A percentile compares a stretch with the other conserved stretches of the same genome.
Evolutionary conservation across 768 basidiomycete genomes (phyloP).

Genomic region (Leccinum imitatum): DNA sequence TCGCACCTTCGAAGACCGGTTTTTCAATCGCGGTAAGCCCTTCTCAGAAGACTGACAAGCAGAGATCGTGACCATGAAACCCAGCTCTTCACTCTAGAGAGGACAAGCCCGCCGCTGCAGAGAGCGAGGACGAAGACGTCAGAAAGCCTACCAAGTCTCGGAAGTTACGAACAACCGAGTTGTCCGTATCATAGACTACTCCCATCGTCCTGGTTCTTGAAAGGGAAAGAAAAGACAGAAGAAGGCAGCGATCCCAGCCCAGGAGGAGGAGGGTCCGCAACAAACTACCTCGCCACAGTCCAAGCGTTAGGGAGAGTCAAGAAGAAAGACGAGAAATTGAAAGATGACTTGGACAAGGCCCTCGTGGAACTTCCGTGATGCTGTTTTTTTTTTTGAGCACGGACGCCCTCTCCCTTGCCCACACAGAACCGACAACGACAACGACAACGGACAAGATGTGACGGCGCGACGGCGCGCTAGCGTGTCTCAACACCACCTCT

Average conservation of each 20-base stretch:
- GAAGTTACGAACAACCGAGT: slow-evolving; percentile 20
- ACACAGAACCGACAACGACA: too few relatives aligned
- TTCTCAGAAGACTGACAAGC: slow-evolving; percentile 4
- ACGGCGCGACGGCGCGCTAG: too few relatives aligned
- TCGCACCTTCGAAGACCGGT: slow-evolving; percentile 22
- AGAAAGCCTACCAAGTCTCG: slow-evolving; percentile 20
- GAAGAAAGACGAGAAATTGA: slow-evolving; percentile 47
- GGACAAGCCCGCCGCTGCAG: slow-evolving; percentile 20
- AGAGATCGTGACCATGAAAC: slow-evolving; percentile 20
- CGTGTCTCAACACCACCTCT: too few relatives aligned
- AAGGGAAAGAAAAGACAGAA: slow-evolving; percentile 45
- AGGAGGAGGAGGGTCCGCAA: slow-evolving; percentile 7
- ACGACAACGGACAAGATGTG: too few relatives aligned
- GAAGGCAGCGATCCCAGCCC: slow-evolving; percentile 15
- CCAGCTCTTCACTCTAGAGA: slow-evolving; percentile 43
- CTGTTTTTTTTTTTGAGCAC: too few relatives aligned
- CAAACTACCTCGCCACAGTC: slow-evolving; percentile 15
- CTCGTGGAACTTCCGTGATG: slow-evolving; percentile 63
- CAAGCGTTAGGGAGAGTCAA: slow-evolving; percentile 60
- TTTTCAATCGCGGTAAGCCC: slow-evolving; percentile 46
- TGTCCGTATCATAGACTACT: not conserved
- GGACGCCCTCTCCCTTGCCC: too few relatives aligned
- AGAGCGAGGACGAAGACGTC: slow-evolving; percentile 25
- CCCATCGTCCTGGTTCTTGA: slow-evolving; percentile 4
- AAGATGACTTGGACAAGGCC: slow-evolving; percentile 80